Base-by-base conservation (phyloP, 2,329 filamentous ascomycete species). In the Sarocladium brachiariae region DNA sequence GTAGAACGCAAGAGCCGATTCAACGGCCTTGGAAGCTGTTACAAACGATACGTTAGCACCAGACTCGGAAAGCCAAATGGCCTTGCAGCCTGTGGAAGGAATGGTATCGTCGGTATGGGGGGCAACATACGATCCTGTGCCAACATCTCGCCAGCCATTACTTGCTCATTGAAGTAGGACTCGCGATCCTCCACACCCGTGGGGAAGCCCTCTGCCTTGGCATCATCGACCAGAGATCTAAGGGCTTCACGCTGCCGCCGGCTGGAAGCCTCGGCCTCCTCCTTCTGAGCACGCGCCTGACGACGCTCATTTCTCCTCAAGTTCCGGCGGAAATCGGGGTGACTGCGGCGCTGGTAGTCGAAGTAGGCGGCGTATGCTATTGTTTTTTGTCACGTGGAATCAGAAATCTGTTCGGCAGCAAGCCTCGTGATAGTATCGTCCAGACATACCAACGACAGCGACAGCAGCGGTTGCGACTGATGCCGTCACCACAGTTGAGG, bases 1-100 rank as follows among this genome's bases (percentile, higher is more conserved):
- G 81, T 97, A 99, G 74, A 99, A 99, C 69, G 88, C 89, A 54
- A 97, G 75, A 45, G 93, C 92, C 49, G 93, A 89, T 58, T 96
- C 91, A 53, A 96, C 70, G 35, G 78, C 75, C 64, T 84, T 81
- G 58, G 81, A 72, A 59, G 84, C 84, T 87, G 59, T 55, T n/a
- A 55, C 30, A n/a, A 37, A 39, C 13, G 37, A 21, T 41, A 50
- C 59, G 39, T 47, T 47, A 47, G 43, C 27, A 33, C 23, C n/a
- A n/a, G n/a, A n/a, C n/a, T n/a, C n/a, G n/a, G n/a, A n/a, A 21
- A 43, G 23, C 6, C 14, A 4, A 5, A 27, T 14, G 4, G 10
- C 21, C 11, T 16, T 8, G 35, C 35, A 16, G 16, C 10, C 18
- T 34, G 10, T n/a, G 18, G 23, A 30, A 11, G 18, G 31, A 19